These are phyloP conservation scores for Pichia sp. DNA, from an alignment of 1,139 yeast species.

Conservation along the genomic window DNA sequence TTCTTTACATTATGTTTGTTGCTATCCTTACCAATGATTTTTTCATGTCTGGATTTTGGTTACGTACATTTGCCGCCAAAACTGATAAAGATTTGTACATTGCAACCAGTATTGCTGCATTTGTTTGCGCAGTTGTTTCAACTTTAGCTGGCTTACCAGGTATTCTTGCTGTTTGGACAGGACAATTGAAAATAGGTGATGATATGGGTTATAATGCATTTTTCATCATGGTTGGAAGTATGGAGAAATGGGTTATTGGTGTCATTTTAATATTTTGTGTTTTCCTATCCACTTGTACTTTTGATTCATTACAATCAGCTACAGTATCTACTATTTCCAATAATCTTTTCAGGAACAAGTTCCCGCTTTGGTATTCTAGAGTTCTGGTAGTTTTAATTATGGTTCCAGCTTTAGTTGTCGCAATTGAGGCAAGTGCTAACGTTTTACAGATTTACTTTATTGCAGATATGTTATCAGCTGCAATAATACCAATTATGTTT, in stretches of 20 bases:
- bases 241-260: slow-evolving; percentile 88
- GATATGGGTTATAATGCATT: slow-evolving; percentile 58
- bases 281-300: slow-evolving; percentile 75
- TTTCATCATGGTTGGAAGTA: slow-evolving; percentile 56
- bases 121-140: slow-evolving; percentile 55
- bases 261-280: slow-evolving; percentile 71
- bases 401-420: slow-evolving; percentile 80
- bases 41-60: slow-evolving; percentile 89
- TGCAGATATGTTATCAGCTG: slow-evolving; percentile 82
- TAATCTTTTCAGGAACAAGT: slow-evolving; percentile 77
- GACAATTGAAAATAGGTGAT: slow-evolving; percentile 56
- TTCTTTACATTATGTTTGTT: slow-evolving; percentile 72
- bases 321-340: slow-evolving; percentile 84
- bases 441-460: slow-evolving; percentile 81
- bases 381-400: slow-evolving; percentile 65
- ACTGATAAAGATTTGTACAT: slow-evolving; percentile 67
- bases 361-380: slow-evolving; percentile 61
- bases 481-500: slow-evolving; percentile 79
- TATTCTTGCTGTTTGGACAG: slow-evolving; percentile 85
- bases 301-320: slow-evolving; percentile 86
- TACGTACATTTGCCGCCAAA: slow-evolving; percentile 84
- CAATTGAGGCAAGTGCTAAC: slow-evolving; percentile 70
- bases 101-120: slow-evolving; percentile 69
- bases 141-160: slow-evolving; percentile 80
- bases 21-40: slow-evolving; percentile 89